Evolutionary conservation across 1,284 basidiomycete genomes (phyloP).

Genomic region (Grifola frondosa): DNA sequence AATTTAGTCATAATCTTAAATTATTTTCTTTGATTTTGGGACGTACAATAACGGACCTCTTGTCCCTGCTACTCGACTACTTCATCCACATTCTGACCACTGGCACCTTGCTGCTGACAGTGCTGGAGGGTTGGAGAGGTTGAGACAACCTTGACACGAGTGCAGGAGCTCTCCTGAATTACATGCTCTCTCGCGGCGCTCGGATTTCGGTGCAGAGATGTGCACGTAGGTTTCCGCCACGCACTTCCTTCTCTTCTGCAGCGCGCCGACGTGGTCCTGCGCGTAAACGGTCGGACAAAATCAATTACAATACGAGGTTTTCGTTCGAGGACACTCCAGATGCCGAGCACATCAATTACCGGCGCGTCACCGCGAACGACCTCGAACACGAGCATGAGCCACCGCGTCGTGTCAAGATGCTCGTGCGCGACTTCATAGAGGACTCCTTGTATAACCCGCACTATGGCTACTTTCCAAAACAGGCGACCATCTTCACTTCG

Average conservation of each 20-base stretch:
- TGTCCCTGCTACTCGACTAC: too few species aligned
- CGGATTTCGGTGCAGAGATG: slow-evolving; percentile 13
- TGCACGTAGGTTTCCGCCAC: slow-evolving; percentile 1
- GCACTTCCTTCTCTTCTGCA: slow-evolving; percentile 13
- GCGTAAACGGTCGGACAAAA: slow-evolving; percentile 43
- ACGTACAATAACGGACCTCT: too few species aligned
- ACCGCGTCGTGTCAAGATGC: slow-evolving; percentile 87
- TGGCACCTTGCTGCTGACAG: too few species aligned
- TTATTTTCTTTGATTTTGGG: too few species aligned
- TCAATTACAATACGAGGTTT: slow-evolving; percentile 68
- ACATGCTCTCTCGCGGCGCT: slow-evolving; percentile 19
- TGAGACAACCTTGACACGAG: too few species aligned
- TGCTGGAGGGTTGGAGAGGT: too few species aligned
- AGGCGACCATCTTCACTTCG: slow-evolving; percentile 83
- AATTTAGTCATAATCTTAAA: too few species aligned
- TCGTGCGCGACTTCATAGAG: slow-evolving; percentile 95
- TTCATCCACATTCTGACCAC: too few species aligned
- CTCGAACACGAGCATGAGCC: slow-evolving; percentile 61
- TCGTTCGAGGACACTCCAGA: slow-evolving; percentile 50
- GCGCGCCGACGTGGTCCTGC: not conserved
- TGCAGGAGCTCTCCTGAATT: slow-evolving; percentile 3
- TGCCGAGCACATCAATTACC: slow-evolving; percentile 53
- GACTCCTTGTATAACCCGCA: slow-evolving; percentile 96
- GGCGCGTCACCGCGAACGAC: slow-evolving; percentile 73
- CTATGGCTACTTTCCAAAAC: slow-evolving; percentile 96